Conservation (phyloP, 129 eudicot species). For the Helianthus annuus region HanXRQr2.0-SUNRISE NC_035443.2:148707921-148708420, state of each 20-base stretch:
- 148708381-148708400: constrained; percentile 91
- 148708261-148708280: constrained; percentile 73
- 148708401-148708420: constrained; percentile 85
- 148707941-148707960: too few species aligned
- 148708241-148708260: constrained; percentile 85
- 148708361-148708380: constrained; percentile 97
- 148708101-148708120: too few species aligned
- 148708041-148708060: too few species aligned
- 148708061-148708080: too few species aligned
- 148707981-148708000: too few species aligned
- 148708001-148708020: too few species aligned
- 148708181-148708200: constrained; percentile 64
- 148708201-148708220: constrained; percentile 63
- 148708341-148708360: constrained; percentile 78
- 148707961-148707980: too few species aligned
- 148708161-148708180: background rate
- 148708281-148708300: constrained; percentile 54
- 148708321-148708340: constrained; percentile 65
- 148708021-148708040: too few species aligned
- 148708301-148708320: constrained; percentile 74
- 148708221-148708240: constrained; percentile 63
- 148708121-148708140: background rate
- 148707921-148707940: too few species aligned
- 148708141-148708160: background rate
- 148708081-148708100: too few species aligned